Percentiles rank a stretch among this genome's conserved stretches.
Evolutionary conservation across 2,329 filamentous ascomycete genomes (phyloP).

Genomic region (Colletotrichum echinochloae): DNA sequence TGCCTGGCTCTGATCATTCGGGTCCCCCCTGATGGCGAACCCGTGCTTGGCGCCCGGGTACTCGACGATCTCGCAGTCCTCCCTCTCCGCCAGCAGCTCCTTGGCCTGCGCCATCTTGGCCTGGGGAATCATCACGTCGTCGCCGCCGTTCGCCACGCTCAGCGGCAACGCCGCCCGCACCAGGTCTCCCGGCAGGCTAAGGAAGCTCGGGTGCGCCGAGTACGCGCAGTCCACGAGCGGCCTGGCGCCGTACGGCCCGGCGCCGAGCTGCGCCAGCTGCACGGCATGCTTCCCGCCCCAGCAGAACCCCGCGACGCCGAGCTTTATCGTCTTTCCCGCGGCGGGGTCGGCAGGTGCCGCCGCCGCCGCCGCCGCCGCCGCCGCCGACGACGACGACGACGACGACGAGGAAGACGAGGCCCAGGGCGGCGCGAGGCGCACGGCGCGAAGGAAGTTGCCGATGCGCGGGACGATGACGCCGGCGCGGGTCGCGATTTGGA

Average conservation of each 20-base stretch:
- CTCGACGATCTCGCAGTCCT: conserved; percentile 44
- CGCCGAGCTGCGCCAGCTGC: conserved; percentile 49
- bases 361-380: too few species aligned
- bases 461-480: conserved; percentile 51
- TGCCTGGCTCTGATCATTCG: conserved; percentile 43
- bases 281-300: conserved; percentile 71
- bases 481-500: conserved; percentile 48
- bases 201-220: conserved; percentile 63
- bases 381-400: too few species aligned
- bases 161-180: conserved; percentile 58
- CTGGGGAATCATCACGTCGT: conserved; percentile 55
- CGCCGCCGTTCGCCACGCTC: conserved; percentile 59
- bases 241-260: conserved; percentile 45
- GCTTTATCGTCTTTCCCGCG: conserved; percentile 42
- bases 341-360: conserved; percentile 1
- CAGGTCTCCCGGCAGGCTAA: conserved; percentile 61
- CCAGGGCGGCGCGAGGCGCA: conserved; percentile 48
- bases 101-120: conserved; percentile 51
- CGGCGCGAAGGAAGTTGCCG: conserved; percentile 51
- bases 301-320: conserved; percentile 71
- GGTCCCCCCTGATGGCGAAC: conserved; percentile 46
- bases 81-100: conserved; percentile 50
- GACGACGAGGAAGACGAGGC: background rate
- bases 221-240: conserved; percentile 64
- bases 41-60: conserved; percentile 49